These are phyloP conservation scores for Candida sphagnicola DNA, from an alignment of 805 yeast genomes.

Conservation along the genomic window DNA sequence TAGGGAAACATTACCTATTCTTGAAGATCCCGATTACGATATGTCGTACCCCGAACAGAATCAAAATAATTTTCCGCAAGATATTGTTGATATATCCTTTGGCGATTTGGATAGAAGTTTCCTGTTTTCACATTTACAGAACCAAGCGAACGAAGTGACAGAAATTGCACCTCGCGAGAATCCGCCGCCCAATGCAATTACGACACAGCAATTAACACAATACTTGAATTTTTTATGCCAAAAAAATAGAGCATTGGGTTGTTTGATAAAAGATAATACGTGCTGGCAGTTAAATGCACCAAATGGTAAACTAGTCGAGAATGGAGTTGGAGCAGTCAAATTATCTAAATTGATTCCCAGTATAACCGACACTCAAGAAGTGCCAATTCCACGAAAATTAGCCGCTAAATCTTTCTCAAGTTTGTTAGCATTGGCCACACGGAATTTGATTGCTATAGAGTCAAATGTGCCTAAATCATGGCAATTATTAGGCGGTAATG, in stretches of 20 bases:
- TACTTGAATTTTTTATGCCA: conserved; percentile 11
- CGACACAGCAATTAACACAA: conserved; percentile 8
- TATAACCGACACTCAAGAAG: conserved; percentile 3
- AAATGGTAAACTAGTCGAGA: neutral
- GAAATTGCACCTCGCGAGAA: neutral
- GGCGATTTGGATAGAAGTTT: conserved; percentile 1
- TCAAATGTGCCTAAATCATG: neutral
- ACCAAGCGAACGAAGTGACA: too few species aligned
- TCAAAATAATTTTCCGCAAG: conserved; percentile 4
- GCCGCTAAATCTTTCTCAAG: conserved; percentile 27
- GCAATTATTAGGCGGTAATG: neutral
- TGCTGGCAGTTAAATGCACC: neutral
- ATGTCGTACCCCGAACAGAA: neutral
- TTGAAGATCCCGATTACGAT: conserved; percentile 8
- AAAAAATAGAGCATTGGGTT: conserved; percentile 5
- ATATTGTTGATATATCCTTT: conserved; percentile 2
- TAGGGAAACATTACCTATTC: conserved; percentile 5
- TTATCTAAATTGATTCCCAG: conserved; percentile 17
- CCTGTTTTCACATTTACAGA: neutral
- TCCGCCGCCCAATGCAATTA: neutral
- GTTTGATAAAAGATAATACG: neutral
- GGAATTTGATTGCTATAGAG: conserved; percentile 10
- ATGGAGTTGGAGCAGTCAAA: conserved; percentile 5
- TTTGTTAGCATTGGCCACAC: conserved; percentile 21
- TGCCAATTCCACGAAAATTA: conserved; percentile 15